Conservation (phyloP, 2,329 filamentous ascomycete species). For the Helotiales sp. region DNA sequence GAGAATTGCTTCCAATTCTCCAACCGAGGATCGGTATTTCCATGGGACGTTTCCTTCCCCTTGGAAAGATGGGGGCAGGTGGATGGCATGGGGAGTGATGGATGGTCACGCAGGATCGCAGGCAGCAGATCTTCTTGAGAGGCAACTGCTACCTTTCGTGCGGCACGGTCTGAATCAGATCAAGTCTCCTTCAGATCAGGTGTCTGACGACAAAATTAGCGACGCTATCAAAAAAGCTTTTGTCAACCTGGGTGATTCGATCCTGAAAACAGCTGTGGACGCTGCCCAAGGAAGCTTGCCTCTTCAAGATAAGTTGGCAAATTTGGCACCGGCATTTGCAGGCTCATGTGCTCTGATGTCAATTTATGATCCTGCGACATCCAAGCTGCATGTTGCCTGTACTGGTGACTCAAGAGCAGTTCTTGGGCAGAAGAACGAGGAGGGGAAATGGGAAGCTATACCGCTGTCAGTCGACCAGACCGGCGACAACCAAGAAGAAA, state of each 20-base stretch:
- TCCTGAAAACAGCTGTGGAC: not conserved
- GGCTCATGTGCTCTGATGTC: slow-evolving; percentile 70
- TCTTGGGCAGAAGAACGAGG: slow-evolving; percentile 44
- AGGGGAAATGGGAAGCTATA: slow-evolving; percentile 55
- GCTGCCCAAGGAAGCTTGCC: not conserved
- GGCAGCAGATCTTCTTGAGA: slow-evolving; percentile 6
- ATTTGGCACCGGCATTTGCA: slow-evolving; percentile 29
- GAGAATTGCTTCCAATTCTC: slow-evolving; percentile 2
- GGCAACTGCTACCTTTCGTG: not conserved
- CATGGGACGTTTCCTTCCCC: not conserved
- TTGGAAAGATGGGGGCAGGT: slow-evolving; percentile 7
- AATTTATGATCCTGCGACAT: slow-evolving; percentile 60
- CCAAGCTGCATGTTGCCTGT: slow-evolving; percentile 65
- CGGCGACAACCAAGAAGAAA: slow-evolving; percentile 64
- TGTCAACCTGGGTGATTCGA: slow-evolving; percentile 6
- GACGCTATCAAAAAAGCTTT: slow-evolving; percentile 3
- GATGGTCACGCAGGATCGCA: slow-evolving; percentile 12
- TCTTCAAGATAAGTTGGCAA: slow-evolving; percentile 5
- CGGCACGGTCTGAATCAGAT: not conserved
- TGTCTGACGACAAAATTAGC: not conserved
- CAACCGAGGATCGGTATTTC: slow-evolving; percentile 1
- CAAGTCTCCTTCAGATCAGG: not conserved
- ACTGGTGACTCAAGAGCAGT: slow-evolving; percentile 59
- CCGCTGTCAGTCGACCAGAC: slow-evolving; percentile 69
- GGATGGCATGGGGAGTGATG: slow-evolving; percentile 7